Base-by-base conservation (phyloP, 441 rosid species). In the Croton laevigatus region DNA sequence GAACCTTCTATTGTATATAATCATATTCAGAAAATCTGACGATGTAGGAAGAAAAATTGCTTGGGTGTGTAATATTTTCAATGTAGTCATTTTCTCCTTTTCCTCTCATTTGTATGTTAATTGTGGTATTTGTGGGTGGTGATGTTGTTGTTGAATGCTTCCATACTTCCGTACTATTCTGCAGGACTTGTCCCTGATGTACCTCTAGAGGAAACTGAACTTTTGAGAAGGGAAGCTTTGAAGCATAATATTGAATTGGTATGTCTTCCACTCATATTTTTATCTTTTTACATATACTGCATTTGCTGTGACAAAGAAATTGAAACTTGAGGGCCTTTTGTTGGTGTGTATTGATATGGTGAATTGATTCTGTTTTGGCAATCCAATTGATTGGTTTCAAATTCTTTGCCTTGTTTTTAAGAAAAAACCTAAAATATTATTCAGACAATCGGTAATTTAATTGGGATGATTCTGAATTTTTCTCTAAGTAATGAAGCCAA, bases 181-280 rank as follows among this genome's bases (percentile, higher is more conserved):
- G 70, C 85, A 95, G 99, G 98, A 42, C 96, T 95, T 81, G 97
- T 95, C 66, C 96, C 95, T 45, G 99, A 90, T 83, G 96, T 94
- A 75, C 98, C 97, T 75, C 74, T 94, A 8, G 99, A 92, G 75
- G 98, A 94, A 85, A 86, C 96, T 62, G 90, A 85, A 73, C 64
- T 80, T 76, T 73, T 95, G 77, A 86, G 92, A 66, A 82, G 65
- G 45, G 96, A 83, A 84, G 93, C 97, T 75, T 54, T 66, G 23
- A 87, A 85, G 83, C 72, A 88, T 59, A 79, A 84, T 38, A 89
- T 95, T 76, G 97, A 95, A 79, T 76, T 95, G 85, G 98, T 88
- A 60, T 37, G 80, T 62, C 38, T 68, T 67, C 52, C 12, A 55
- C 19, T 59, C 46, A 42, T 64, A 37, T 63, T 16, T 8, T n/a